Percentiles rank a stretch among this genome's conserved stretches.
Evolutionary conservation across 2,329 filamentous ascomycete genomes (phyloP).

Genomic region (Byssochlamys sp.): DNA sequence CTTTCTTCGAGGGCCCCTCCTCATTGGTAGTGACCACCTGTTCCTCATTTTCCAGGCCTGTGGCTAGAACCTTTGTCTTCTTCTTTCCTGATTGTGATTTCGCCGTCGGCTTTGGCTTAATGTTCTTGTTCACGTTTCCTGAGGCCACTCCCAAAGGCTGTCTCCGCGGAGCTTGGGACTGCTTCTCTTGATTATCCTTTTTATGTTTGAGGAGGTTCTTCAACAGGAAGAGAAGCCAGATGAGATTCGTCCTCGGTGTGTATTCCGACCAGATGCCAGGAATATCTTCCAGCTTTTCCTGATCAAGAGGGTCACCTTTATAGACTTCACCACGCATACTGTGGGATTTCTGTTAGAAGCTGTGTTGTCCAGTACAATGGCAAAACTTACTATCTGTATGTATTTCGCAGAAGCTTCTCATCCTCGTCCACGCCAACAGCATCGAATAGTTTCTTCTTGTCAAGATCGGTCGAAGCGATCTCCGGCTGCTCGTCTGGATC

Average conservation of each 20-base stretch:
- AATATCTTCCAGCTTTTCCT: constrained; percentile 23
- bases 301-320: constrained; percentile 34
- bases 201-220: constrained; percentile 43
- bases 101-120: neutral
- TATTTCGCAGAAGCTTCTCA: constrained; percentile 31
- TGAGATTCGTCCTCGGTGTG: constrained; percentile 51
- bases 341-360: constrained; percentile 1
- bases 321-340: constrained; percentile 36
- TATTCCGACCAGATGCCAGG: constrained; percentile 45
- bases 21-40: neutral
- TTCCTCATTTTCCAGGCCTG: neutral
- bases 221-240: constrained; percentile 55
- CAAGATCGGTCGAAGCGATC: constrained; percentile 33
- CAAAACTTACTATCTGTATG: constrained; percentile 31
- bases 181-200: constrained; percentile 10
- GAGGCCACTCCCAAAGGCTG: constrained; percentile 19
- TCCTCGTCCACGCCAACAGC: constrained; percentile 33
- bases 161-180: constrained; percentile 8
- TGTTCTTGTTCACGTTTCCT: constrained; percentile 23
- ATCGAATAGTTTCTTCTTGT: constrained; percentile 36
- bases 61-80: neutral
- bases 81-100: neutral
- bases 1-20: constrained; percentile 1
- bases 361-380: neutral
- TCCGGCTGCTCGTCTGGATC: constrained; percentile 16